Base-by-base conservation (phyloP, 371 early-diverging fungal species). In the Entomophthora muscae region DNA sequence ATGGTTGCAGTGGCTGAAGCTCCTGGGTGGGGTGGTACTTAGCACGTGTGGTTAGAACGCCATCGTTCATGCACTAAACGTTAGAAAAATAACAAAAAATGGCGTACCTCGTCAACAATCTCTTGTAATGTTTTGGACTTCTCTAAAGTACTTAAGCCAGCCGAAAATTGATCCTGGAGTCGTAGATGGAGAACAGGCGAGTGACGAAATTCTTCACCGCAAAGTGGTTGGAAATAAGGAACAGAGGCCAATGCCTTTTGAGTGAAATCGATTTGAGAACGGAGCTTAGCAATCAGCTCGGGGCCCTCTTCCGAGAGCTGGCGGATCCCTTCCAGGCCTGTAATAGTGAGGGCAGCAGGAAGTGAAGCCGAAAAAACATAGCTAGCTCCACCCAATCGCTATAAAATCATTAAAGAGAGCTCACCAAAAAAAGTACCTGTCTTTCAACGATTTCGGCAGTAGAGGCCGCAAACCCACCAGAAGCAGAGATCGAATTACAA, bases 311-410 rank as follows among this genome's bases (percentile, higher is more conserved):
- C 69, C 1, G 70, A 63, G 52, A 92, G 76, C 12, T 83, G 72
- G 13, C 81, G 77, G 67, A 99, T 75, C 1, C 89, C 91, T 69
- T 93, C 92, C 7, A 88, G 73, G 10, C 92, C 91, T 31, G 90
- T 82, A 21, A 91, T 88, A 13, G 98, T 83, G 12, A 99, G 75
- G 77, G 95, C 89, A 23, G 95, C 95, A 7, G 99, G 99, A 51
- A 99, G 82, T 13, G 99, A 91, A 3, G 99, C 99, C 29, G 98
- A 98, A 76, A 93, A 99, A 65, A 91, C 91, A 73, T 99, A 99
- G 0, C 94, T 89, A 22, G 78, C 76, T 7, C 96, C 94, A 7
- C 91, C 89, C 3, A 99, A 80, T 56, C 98, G 83, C 75, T 96
- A 84, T 29, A 13, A 56, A 33, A 53, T 23, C 23, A 42, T 23